Evolutionary conservation across 1,284 basidiomycete genomes (phyloP), one percentile per base, ranked within the genome.

Genomic region (Pseudomicrostroma phylloplanum): DNA sequence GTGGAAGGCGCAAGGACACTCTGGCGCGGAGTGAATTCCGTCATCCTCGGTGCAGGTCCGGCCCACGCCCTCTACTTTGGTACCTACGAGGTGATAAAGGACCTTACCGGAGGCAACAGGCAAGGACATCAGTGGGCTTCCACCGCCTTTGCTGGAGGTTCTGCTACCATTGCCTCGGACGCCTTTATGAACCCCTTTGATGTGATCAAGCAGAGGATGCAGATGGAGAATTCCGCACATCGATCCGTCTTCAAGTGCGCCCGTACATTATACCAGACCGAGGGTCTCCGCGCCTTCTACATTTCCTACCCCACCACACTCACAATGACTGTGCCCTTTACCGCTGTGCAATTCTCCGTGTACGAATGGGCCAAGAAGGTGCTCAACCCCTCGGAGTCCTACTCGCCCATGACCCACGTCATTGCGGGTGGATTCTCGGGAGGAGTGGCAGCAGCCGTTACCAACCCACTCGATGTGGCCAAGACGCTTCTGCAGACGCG

Each of bases 101-200:
- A 98, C 76, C 80, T 92, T 30, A 88, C 87, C 55, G 96, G 94
- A 23, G 94, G 93, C 2, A 91, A 92, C 77, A 83, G 85, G 51
- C 83, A 82, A 49, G 89, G 89, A 26, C 90, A 90, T 76, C 90
- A 91, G 70, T 89, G 89, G 83, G 55, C 88, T 87, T 70, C 91
- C 88, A 67, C 80, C 89, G 93, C 93, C 19, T 77, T 94, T 26
- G 96, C 96, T 30, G 96, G 96, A 69, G 94, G 92, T 59, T 86
- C 88, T 1, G 96, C 96, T 0, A 97, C 94, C 21, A 90, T 96
- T 72, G 90, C 92, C 1, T 89, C 89, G 62, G 96, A 99, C 82
- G 94, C 94, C 8, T 83, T 98, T 64, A 99, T 99, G 96, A 99
- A 98, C 81, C 96, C 96, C 2, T 99, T 99, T 79, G 96, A 99